These are phyloP conservation scores for Pulveroboletus sp. DNA, from an alignment of 768 basidiomycete species.

Conservation along the genomic window DNA sequence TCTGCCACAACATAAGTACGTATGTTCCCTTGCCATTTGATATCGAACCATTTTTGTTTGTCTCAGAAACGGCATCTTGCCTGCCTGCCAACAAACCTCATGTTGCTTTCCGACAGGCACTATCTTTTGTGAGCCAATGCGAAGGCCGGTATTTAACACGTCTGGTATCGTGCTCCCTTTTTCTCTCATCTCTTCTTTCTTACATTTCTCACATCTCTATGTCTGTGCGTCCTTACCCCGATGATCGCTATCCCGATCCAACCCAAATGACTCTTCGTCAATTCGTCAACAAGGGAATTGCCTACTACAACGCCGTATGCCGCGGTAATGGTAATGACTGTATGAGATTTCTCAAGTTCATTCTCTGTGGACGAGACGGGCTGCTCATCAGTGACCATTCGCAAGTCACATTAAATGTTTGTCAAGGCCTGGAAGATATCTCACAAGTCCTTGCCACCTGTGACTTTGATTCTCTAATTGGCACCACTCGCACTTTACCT, in stretches of 20 bases:
- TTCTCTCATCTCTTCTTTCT: too few relatives aligned
- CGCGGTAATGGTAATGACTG: neutral
- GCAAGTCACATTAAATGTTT: neutral
- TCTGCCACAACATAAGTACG: too few relatives aligned
- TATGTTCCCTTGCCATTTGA: too few relatives aligned
- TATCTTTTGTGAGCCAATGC: too few relatives aligned
- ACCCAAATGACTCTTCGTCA: neutral
- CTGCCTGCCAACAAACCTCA: too few relatives aligned
- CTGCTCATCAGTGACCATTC: neutral
- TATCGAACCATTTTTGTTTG: too few relatives aligned
- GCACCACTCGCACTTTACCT: neutral
- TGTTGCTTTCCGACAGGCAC: too few relatives aligned
- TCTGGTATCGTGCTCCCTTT: too few relatives aligned
- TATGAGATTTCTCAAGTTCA: slow-evolving; percentile 3
- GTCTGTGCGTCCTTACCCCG: neutral
- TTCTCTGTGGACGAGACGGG: neutral
- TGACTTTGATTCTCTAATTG: slow-evolving; percentile 7
- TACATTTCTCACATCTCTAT: too few relatives aligned
- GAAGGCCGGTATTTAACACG: too few relatives aligned
- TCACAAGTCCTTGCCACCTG: neutral
- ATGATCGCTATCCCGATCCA: neutral
- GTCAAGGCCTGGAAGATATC: neutral
- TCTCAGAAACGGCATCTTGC: too few relatives aligned
- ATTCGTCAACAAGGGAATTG: neutral
- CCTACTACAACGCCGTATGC: neutral